phyloP scores from a whole-genome alignment of 2,329 filamentous ascomycete species.

The Colletotrichum truncatum region DNA sequence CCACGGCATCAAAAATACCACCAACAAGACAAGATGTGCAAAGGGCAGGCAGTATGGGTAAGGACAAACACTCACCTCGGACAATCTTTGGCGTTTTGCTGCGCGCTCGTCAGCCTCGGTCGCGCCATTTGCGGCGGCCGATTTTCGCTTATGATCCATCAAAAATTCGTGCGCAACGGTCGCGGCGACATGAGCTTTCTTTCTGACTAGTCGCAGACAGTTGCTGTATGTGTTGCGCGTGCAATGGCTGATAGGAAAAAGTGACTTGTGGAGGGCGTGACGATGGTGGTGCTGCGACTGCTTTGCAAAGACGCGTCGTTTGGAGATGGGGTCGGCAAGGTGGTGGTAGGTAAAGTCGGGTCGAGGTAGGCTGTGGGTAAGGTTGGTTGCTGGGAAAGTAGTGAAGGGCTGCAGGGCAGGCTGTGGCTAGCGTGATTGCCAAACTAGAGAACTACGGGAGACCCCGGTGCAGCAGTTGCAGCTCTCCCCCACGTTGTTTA shows the following conservation, averaged over 20 bases:
- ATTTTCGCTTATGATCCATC: conserved; percentile 69
- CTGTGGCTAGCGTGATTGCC: conserved; percentile 1
- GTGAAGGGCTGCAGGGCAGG: conserved; percentile 13
- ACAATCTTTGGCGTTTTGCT: conserved; percentile 63
- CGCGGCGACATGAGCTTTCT: conserved; percentile 20
- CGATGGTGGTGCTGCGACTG: conserved; percentile 22
- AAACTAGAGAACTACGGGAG: neutral
- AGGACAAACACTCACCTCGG: conserved; percentile 52
- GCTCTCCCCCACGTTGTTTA: no score
- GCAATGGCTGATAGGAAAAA: conserved; percentile 12
- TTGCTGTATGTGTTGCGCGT: neutral
- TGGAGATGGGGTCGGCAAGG: conserved; percentile 15
- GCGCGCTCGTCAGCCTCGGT: conserved; percentile 61
- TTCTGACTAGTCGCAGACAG: neutral
- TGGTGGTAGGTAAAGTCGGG: neutral
- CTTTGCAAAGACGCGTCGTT: conserved; percentile 27
- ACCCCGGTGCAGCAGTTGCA: no score
- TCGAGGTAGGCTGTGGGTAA: neutral
- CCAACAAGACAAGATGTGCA: neutral
- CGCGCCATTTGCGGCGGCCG: conserved; percentile 52
- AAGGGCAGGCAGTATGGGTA: neutral
- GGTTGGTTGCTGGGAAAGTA: conserved; percentile 17
- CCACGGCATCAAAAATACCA: neutral
- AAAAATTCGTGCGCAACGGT: conserved; percentile 5
- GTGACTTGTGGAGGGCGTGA: neutral